These are phyloP conservation scores for Clathrospora elynae DNA, from an alignment of 2,329 filamentous ascomycete genomes.

Conservation along the genomic window DNA sequence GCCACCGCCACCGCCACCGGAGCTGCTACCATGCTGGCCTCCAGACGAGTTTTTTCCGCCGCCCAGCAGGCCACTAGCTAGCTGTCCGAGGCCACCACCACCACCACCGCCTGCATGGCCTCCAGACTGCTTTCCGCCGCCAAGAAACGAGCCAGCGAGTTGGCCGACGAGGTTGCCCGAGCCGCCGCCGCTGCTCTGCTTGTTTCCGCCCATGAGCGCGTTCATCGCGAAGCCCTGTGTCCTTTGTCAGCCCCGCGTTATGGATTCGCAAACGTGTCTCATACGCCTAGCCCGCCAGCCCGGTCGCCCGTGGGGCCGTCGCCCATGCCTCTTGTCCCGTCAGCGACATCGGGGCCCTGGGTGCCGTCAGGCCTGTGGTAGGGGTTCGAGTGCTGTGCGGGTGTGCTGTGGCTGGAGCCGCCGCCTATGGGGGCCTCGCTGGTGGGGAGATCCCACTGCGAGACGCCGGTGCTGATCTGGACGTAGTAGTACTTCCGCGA, in stretches of 20 bases:
- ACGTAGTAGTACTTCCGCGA: constrained; percentile 59
- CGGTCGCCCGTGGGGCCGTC: constrained; percentile 61
- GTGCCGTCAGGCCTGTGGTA: constrained; percentile 60
- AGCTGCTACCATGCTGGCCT: constrained; percentile 54
- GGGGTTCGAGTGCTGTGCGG: constrained; percentile 60
- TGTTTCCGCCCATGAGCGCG: constrained; percentile 53
- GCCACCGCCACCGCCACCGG: constrained; percentile 19
- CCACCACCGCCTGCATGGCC: constrained; percentile 36
- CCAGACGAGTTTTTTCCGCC: constrained; percentile 51
- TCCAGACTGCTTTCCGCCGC: constrained; percentile 42
- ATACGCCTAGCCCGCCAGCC: constrained; percentile 66
- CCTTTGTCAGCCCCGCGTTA: constrained; percentile 29
- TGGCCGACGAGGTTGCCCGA: constrained; percentile 56
- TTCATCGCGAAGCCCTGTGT: constrained; percentile 65
- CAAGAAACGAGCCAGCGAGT: constrained; percentile 58
- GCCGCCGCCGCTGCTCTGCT: constrained; percentile 41
- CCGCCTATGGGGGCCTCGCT: constrained; percentile 65
- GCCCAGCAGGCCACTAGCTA: constrained; percentile 55
- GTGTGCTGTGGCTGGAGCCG: constrained; percentile 58
- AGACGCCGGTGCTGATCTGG: constrained; percentile 71
- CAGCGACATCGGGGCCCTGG: constrained; percentile 40
- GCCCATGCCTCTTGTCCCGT: constrained; percentile 55
- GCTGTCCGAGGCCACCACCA: constrained; percentile 58
- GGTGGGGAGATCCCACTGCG: constrained; percentile 75
- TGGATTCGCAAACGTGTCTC: constrained; percentile 32